phyloP scores from a whole-genome alignment of 1,284 basidiomycete species.

The Microbotryomycetes sp. region DNA sequence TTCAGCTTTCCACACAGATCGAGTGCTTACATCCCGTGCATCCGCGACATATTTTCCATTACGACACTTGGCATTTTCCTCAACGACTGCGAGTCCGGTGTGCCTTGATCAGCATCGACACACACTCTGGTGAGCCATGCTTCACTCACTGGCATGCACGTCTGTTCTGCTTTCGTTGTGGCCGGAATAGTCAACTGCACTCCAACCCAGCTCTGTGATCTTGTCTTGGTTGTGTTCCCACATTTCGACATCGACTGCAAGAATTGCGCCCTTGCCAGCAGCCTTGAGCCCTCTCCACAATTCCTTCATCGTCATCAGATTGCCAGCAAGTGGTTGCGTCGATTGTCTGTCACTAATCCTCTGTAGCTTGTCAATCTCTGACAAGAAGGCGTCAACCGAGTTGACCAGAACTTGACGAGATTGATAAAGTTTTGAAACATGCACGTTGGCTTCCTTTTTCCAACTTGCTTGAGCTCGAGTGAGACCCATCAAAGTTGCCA shows the following conservation, averaged over 20 bases:
- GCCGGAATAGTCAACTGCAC: not conserved
- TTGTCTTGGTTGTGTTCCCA: not conserved
- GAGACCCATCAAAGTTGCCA: not conserved
- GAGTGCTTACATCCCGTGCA: conserved; percentile 51
- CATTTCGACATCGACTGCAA: not conserved
- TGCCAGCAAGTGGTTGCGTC: not conserved
- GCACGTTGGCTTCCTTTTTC: not conserved
- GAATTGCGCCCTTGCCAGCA: not conserved
- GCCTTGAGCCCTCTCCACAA: not conserved
- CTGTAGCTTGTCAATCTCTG: not conserved
- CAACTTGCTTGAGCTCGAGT: not conserved
- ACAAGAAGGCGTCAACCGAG: not conserved
- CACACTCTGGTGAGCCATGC: no score
- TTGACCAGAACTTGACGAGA: not conserved
- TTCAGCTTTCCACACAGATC: no score
- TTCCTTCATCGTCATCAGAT: not conserved
- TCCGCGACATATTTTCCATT: conserved; percentile 60
- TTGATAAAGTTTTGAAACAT: not conserved
- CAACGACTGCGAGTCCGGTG: conserved; percentile 46
- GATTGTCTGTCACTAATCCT: not conserved
- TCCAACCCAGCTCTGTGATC: not conserved
- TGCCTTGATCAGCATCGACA: no score
- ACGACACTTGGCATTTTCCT: conserved; percentile 53
- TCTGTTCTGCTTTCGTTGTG: not conserved
- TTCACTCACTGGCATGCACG: not conserved